Evolutionary conservation across 768 basidiomycete species (phyloP).

Genomic region (Krasilnikovozyma curviuscula): DNA sequence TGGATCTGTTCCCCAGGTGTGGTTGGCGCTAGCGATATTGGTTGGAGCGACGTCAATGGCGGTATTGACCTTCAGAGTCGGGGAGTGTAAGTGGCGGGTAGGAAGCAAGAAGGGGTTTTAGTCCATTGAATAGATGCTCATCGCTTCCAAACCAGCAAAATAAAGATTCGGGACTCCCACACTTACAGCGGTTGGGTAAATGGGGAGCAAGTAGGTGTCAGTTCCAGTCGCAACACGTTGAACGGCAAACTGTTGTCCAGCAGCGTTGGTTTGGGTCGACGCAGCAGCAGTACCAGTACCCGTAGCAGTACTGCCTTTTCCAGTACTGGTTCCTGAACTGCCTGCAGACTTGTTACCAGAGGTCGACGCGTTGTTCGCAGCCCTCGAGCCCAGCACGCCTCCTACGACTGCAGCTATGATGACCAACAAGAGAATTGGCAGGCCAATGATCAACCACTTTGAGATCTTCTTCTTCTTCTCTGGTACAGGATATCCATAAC

Average conservation of each 20-base stretch:
- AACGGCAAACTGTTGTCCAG: constrained; percentile 41
- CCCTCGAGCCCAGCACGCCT: constrained; percentile 55
- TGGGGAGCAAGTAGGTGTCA: constrained; percentile 56
- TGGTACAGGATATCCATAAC: constrained; percentile 10
- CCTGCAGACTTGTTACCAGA: constrained; percentile 8
- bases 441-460: constrained; percentile 29
- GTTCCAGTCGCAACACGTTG: constrained; percentile 32
- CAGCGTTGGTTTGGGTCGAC: constrained; percentile 11
- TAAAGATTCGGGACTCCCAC: too few relatives aligned
- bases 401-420: constrained; percentile 37
- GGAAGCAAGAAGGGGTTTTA: not conserved
- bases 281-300: constrained; percentile 4
- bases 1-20: constrained; percentile 64
- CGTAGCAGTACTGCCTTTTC: not conserved
- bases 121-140: not conserved
- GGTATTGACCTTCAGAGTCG: constrained; percentile 32
- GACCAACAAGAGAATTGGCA: constrained; percentile 22
- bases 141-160: too few relatives aligned
- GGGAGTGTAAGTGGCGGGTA: too few relatives aligned
- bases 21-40: constrained; percentile 25
- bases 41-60: constrained; percentile 32
- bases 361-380: constrained; percentile 30
- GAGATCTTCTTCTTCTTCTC: constrained; percentile 3
- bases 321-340: not conserved
- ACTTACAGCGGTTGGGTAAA: constrained; percentile 77